A percentile compares a stretch with the other conserved stretches of the same genome.
phyloP scores from a whole-genome alignment of 139 green algal genomes.

The Chlorella sp. region DNA sequence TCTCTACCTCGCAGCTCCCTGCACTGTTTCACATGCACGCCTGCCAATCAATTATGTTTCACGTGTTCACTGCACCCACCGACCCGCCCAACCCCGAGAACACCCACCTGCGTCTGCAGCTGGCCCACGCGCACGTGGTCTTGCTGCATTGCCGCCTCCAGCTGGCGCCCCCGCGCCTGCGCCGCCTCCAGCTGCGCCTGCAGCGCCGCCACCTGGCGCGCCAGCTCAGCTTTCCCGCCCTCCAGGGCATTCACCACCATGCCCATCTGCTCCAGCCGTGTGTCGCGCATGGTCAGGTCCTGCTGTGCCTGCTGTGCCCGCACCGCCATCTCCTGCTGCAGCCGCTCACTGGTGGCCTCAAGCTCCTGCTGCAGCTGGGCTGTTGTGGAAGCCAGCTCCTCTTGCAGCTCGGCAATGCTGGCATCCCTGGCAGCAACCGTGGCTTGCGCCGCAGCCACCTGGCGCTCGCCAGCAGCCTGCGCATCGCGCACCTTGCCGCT shows the following conservation, averaged over 20 bases:
- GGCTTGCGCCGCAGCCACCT: slow-evolving; percentile 7
- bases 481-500: slow-evolving; percentile 11
- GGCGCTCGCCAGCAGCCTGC: not conserved
- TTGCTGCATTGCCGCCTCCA: slow-evolving; percentile 27
- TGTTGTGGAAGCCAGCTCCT: not conserved
- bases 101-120: slow-evolving; percentile 27
- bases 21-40: no score
- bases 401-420: slow-evolving; percentile 19
- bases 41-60: no score
- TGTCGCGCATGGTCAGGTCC: not conserved
- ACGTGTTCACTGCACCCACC: not conserved
- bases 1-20: no score
- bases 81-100: slow-evolving; percentile 18
- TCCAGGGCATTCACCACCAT: not conserved
- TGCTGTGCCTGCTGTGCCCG: not conserved
- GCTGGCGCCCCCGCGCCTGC: not conserved
- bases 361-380: slow-evolving; percentile 12
- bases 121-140: not conserved
- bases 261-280: not conserved
- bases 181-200: slow-evolving; percentile 29
- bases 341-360: slow-evolving; percentile 2
- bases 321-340: slow-evolving; percentile 2
- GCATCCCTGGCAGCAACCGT: slow-evolving; percentile 11
- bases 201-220: slow-evolving; percentile 24
- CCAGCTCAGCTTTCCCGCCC: slow-evolving; percentile 32